Base-by-base conservation (phyloP, 306 rosid genomes). In the Gastrolobium villosum region DNA sequence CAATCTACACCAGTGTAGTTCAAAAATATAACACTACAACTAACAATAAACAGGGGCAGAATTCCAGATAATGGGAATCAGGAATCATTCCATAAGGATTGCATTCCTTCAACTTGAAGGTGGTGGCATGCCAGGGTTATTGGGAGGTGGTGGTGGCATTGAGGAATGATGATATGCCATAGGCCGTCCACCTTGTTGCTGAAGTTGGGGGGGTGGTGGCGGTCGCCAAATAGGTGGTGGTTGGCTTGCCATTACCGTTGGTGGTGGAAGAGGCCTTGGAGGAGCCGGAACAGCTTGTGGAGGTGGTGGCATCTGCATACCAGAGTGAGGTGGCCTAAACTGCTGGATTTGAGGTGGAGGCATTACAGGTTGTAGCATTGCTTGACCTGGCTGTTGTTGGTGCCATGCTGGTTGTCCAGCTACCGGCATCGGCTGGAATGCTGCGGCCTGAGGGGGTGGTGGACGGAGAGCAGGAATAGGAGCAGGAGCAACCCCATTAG, bases 251-350 rank as follows among this genome's bases (percentile, higher is more conserved):
- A 96, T 93, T 35, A 84, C 89, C 82, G 90, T 57, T 2, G 99
- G 99, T 7, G 98, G 99, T 10, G 99, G 99, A 69, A 95, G 91
- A 49, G 80, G 86, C 76, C 97, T 90, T 30, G 91, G 95, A 64
- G 93, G 96, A 61, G 61, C 84, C 0, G 43, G 82, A 56, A 76
- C 79, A 0, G 40, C 86, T 75, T 89, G 98, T 10, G 79, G 89
- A 77, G 92, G 94, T 35, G 95, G 97, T 5, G 95, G 97, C 31
- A 93, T 94, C 4, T 89, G 93, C 97, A 95, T 95, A 73, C 79
- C 80, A 0, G 87, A 78, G 55, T 88, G 98, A 77, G 97, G 92
- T 28, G 92, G 94, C 81, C 98, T 81, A 83, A 86, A 96, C 77
- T 96, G 99, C 91, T 94, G 99, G 63, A 94, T 65, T 37, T 76